Percentiles rank a stretch among this genome's conserved stretches.
phyloP scores from a whole-genome alignment of 805 yeast species.

The Candida taoyuanica region DNA sequence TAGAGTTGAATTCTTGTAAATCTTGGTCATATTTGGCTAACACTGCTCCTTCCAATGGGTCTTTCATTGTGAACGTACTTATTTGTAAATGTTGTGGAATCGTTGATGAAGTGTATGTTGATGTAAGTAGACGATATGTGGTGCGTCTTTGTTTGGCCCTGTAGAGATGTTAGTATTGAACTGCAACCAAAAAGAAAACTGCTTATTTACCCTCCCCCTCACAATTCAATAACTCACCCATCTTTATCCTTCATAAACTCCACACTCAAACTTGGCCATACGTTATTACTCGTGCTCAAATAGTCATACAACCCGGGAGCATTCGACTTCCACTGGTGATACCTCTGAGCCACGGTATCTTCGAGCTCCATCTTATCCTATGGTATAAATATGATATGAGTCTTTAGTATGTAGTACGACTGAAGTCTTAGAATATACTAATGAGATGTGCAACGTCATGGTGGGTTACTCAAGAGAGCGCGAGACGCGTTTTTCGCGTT shows the following conservation, averaged over 20 bases:
- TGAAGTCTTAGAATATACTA: too few species aligned
- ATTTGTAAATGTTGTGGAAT: slow-evolving; percentile 45
- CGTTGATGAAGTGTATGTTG: slow-evolving; percentile 61
- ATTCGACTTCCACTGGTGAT: slow-evolving; percentile 68
- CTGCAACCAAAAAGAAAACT: too few species aligned
- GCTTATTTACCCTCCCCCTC: too few species aligned
- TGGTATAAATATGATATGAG: too few species aligned
- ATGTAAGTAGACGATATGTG: slow-evolving; percentile 47
- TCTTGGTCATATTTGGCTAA: slow-evolving; percentile 35
- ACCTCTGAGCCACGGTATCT: too few species aligned
- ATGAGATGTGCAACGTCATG: too few species aligned
- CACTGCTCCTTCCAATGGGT: slow-evolving; percentile 17
- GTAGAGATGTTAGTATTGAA: too few species aligned
- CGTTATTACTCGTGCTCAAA: slow-evolving; percentile 60
- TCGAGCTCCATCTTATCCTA: too few species aligned
- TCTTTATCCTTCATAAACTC: slow-evolving; percentile 56
- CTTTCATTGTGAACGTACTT: slow-evolving; percentile 29
- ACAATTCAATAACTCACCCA: slow-evolving; percentile 9
- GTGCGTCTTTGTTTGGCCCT: slow-evolving; percentile 17
- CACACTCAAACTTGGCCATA: slow-evolving; percentile 68
- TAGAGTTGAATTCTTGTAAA: slow-evolving; percentile 30
- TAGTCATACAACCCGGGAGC: slow-evolving; percentile 72
- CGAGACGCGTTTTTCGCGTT: too few species aligned
- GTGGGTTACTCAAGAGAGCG: too few species aligned
- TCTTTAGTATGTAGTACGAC: too few species aligned